Evolutionary conservation across 2,329 filamentous ascomycete species (phyloP), one percentile per base, ranked within the genome.

Genomic region (Sporothrix variecibatus): DNA sequence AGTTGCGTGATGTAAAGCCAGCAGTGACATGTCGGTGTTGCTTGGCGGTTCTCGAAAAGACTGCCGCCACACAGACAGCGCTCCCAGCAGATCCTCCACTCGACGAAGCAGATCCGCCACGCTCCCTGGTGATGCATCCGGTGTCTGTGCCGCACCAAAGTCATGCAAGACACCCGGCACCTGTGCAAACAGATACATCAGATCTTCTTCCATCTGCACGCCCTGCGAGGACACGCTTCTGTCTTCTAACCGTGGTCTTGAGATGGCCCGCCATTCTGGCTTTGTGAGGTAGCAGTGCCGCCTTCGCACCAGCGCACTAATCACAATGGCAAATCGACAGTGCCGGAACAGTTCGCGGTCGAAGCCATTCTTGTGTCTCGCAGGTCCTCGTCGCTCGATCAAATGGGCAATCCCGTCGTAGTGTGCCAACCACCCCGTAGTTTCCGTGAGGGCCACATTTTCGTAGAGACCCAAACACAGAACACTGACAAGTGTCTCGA

Each of bases 291-390:
- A 68, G 26, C 64, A 68, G 40, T 17, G 64, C 40, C 40, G 64
- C 40, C 64, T 40, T 5, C 64, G 64, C n/a, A 68, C 40, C 64
- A 68, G 43, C 2, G 64, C 64, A 12, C 64, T 31, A 23, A 68
- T 68, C 1, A 68, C n/a, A 34, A 68, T 68, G 5, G 64, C 64
- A 68, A 68, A 68, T 3, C 64, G 64, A 26, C 64, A 31, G 64
- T 68, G 64, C 64, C 26, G 34, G n/a, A 68, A 68, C 23, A 68
- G 38, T 26, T 49, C 64, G 23, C 15, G 64, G 26, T 12, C 64
- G 26, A 68, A 68, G 12, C 64, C 64, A 23, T 12, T 28, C 7
- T 49, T 23, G 2, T 46, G 64, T 17, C 40, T 11, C 11, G 26
- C 11, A 1, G 64, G 64, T 0, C 64, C 64, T 20, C 64, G 12